These are phyloP conservation scores for Zasmidium citrigriseum DNA, from an alignment of 2,329 filamentous ascomycete genomes.

Conservation along the genomic window DNA sequence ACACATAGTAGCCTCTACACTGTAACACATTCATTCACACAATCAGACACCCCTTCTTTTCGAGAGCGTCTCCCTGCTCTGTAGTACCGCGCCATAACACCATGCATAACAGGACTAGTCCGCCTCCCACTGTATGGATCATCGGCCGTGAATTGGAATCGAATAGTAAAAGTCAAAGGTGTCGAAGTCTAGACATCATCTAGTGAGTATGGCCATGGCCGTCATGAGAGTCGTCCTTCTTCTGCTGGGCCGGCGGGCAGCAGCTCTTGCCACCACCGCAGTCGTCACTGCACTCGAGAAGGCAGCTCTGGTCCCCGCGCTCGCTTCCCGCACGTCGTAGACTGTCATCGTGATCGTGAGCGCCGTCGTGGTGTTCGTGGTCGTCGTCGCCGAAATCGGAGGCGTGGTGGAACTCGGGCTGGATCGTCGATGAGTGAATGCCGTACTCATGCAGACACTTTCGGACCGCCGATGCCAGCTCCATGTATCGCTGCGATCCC, in stretches of 20 bases:
- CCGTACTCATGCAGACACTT: conserved; percentile 92
- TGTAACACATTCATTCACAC: no score
- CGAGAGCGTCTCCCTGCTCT: background rate
- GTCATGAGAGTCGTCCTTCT: conserved; percentile 12
- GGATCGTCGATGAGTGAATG: conserved; percentile 95
- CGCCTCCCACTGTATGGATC: background rate
- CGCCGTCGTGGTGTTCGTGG: conserved; percentile 32
- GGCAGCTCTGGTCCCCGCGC: conserved; percentile 38
- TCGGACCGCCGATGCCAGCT: conserved; percentile 76
- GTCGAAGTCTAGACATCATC: background rate
- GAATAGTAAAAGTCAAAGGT: background rate
- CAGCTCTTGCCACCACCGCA: conserved; percentile 46
- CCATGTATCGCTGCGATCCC: conserved; percentile 79
- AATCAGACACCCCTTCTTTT: background rate
- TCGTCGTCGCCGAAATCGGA: conserved; percentile 39
- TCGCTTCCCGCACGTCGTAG: conserved; percentile 28
- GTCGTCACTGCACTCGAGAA: conserved; percentile 47
- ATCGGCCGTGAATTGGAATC: conserved; percentile 1
- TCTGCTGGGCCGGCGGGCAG: conserved; percentile 36
- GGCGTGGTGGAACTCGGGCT: conserved; percentile 70
- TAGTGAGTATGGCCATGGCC: conserved; percentile 22
- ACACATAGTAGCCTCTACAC: no score
- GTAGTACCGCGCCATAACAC: conserved; percentile 1
- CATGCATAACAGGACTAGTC: background rate
- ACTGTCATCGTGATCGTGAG: conserved; percentile 29